Conservation (phyloP, 768 basidiomycete genomes). For the Phylloporus scabripes region DNA sequence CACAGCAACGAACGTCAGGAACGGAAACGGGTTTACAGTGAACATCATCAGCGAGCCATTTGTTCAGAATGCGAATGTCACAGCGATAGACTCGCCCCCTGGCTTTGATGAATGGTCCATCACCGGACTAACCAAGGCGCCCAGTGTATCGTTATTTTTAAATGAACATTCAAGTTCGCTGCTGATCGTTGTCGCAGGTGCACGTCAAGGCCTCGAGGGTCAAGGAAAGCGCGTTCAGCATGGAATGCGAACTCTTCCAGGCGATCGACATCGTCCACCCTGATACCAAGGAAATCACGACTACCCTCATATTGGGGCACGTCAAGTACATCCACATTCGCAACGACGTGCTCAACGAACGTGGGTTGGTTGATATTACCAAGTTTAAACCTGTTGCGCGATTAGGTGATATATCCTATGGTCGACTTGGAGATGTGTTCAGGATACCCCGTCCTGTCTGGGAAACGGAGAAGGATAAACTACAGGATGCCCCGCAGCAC, state of each 20-base stretch:
- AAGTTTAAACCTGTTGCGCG: conserved; percentile 34
- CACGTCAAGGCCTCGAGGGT: conserved; percentile 38
- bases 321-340: conserved; percentile 42
- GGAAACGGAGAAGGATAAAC: conserved; percentile 14
- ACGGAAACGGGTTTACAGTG: conserved; percentile 45
- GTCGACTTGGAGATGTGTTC: conserved; percentile 26
- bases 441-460: conserved; percentile 22
- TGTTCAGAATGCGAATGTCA: conserved; percentile 35
- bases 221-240: conserved; percentile 43
- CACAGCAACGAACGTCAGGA: conserved; percentile 42
- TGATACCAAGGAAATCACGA: conserved; percentile 20
- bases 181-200: conserved; percentile 19
- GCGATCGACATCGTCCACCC: conserved; percentile 35
- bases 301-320: conserved; percentile 35
- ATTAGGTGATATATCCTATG: conserved; percentile 38
- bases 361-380: conserved; percentile 32
- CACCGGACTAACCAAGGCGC: conserved; percentile 38
- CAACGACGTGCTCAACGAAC: conserved; percentile 36
- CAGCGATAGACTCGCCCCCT: conserved; percentile 34
- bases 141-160: conserved; percentile 4
- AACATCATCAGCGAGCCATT: conserved; percentile 54
- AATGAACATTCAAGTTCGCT: background rate
- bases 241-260: conserved; percentile 38
- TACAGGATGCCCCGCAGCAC: background rate
- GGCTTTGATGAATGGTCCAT: conserved; percentile 38